A percentile compares a stretch with the other conserved stretches of the same genome.
Conservation (phyloP, 164 flowering plant species). For the Magnolia kwangsiensis region DNA sequence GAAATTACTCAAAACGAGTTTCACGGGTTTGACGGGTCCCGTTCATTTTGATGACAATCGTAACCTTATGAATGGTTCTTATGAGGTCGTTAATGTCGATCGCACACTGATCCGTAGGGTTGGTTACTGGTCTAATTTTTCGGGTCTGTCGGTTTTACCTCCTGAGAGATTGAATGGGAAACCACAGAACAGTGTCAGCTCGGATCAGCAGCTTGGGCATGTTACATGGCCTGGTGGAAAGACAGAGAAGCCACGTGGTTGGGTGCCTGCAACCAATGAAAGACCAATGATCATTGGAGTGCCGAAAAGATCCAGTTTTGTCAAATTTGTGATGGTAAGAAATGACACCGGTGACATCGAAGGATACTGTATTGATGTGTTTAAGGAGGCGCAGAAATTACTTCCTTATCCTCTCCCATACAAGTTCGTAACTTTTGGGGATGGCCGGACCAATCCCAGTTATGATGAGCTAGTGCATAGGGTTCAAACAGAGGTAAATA, state of each 20-base stretch:
- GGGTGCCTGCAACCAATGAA: conserved; percentile 48
- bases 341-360: conserved; percentile 24
- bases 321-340: conserved; percentile 44
- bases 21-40: conserved; percentile 56
- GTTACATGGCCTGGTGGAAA: conserved; percentile 66
- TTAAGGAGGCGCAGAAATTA: conserved; percentile 43
- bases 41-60: conserved; percentile 43
- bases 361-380: conserved; percentile 78
- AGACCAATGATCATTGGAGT: conserved; percentile 59
- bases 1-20: conserved; percentile 35
- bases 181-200: conserved; percentile 1
- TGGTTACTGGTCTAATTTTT: conserved; percentile 60
- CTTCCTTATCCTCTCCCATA: conserved; percentile 61
- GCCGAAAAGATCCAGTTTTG: conserved; percentile 54
- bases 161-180: conserved; percentile 27
- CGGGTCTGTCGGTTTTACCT: conserved; percentile 48
- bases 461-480: conserved; percentile 46
- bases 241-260: conserved; percentile 60
- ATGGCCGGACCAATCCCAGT: conserved; percentile 64
- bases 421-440: conserved; percentile 49
- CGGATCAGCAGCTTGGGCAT: conserved; percentile 32
- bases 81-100: conserved; percentile 51
- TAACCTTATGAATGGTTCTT: conserved; percentile 32
- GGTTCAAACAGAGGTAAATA: conserved; percentile 60
- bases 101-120: conserved; percentile 23